Evolutionary conservation across 2,329 filamentous ascomycete genomes (phyloP).

Genomic region (Nigrospora oryzae): DNA sequence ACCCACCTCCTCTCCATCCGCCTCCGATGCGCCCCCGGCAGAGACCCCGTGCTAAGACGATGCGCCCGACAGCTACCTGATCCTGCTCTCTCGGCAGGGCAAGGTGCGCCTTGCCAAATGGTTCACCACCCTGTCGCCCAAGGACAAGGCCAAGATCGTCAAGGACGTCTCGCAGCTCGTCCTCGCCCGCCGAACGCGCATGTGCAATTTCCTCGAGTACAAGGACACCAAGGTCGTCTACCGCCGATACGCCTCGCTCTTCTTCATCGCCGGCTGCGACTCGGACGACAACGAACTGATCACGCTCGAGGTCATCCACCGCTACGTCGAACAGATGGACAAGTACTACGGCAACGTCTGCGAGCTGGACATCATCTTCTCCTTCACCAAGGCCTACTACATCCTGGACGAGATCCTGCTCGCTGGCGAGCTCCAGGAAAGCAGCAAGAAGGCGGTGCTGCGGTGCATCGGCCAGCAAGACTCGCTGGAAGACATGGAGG

Average conservation of each 20-base stretch:
- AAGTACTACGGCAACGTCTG: conserved; percentile 99
- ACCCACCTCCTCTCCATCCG: conserved; percentile 4
- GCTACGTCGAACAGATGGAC: conserved; percentile 99
- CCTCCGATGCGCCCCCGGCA: neutral
- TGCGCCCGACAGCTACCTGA: conserved; percentile 66
- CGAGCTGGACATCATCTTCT: conserved; percentile 99
- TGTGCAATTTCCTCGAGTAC: conserved; percentile 99
- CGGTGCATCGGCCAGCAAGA: conserved; percentile 96
- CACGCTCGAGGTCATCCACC: conserved; percentile 95
- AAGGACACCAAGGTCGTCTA: conserved; percentile 99
- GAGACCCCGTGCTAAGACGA: conserved; percentile 11
- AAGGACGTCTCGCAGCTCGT: conserved; percentile 99
- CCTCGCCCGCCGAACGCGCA: conserved; percentile 87
- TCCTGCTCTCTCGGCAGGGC: conserved; percentile 94
- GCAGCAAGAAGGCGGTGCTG: conserved; percentile 97
- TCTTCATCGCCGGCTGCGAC: conserved; percentile 96
- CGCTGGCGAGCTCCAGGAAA: conserved; percentile 95
- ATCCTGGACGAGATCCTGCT: conserved; percentile 94
- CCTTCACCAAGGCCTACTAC: conserved; percentile 99
- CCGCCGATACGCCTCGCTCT: conserved; percentile 94
- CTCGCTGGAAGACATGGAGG: conserved; percentile 98
- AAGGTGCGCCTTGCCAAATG: conserved; percentile 99
- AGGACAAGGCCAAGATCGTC: conserved; percentile 99
- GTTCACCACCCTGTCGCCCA: conserved; percentile 96
- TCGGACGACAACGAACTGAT: conserved; percentile 98